A percentile compares a stretch with the other conserved stretches of the same genome.
These are phyloP conservation scores for Leccinellum luteum DNA, from an alignment of 768 basidiomycete genomes.

Conservation along the genomic window DNA sequence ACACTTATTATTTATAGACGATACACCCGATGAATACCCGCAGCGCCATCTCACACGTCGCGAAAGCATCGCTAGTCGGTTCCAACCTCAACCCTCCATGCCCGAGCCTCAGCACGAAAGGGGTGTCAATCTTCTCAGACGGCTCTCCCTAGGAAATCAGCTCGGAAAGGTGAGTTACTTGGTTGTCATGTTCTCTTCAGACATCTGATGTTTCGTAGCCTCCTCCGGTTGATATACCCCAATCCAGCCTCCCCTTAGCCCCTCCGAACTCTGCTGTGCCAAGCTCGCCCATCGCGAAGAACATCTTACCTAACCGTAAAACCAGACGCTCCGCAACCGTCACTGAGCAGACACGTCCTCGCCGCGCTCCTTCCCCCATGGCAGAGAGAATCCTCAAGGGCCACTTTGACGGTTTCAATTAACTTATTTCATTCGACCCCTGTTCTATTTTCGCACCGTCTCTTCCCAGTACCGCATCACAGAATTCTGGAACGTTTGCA, in stretches of 20 bases:
- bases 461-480: constrained; percentile 4
- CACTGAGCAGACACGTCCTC: constrained; percentile 44
- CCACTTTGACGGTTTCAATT: constrained; percentile 89
- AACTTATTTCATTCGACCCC: constrained; percentile 19
- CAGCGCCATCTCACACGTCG: constrained; percentile 54
- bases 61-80: constrained; percentile 56
- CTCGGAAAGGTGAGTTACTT: constrained; percentile 52
- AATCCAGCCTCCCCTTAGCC: constrained; percentile 36
- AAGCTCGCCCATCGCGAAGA: constrained; percentile 14
- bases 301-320: constrained; percentile 28
- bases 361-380: constrained; percentile 82
- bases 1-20: constrained; percentile 30
- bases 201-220: constrained; percentile 8
- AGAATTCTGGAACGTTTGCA: constrained; percentile 3
- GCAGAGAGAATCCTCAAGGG: constrained; percentile 89
- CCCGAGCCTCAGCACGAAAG: constrained; percentile 57
- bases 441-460: neutral
- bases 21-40: constrained; percentile 41
- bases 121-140: constrained; percentile 66
- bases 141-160: constrained; percentile 67
- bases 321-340: constrained; percentile 63
- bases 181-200: neutral
- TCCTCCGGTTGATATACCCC: constrained; percentile 16
- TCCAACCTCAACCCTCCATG: constrained; percentile 43
- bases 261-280: constrained; percentile 55